These are phyloP conservation scores for Trichoderma parareesei DNA, from an alignment of 495 filamentous ascomycete genomes.

Conservation along the genomic window DNA sequence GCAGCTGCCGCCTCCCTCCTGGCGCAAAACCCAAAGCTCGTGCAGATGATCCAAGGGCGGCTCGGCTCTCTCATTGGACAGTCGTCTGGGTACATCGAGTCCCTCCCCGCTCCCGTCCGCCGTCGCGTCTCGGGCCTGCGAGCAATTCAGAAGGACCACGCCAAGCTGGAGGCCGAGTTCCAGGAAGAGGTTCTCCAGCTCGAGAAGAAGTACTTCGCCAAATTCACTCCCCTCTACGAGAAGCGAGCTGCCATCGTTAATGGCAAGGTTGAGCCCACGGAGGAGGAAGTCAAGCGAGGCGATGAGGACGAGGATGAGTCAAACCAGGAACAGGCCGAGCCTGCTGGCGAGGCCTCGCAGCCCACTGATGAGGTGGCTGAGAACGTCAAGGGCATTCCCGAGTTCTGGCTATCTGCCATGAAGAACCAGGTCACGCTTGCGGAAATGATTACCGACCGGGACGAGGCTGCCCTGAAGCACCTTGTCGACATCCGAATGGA, in stretches of 20 bases:
- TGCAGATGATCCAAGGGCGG: slow-evolving; percentile 95
- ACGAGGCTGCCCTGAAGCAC: slow-evolving; percentile 84
- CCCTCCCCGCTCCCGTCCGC: slow-evolving; percentile 77
- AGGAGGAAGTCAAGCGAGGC: slow-evolving; percentile 76
- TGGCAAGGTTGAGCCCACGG: slow-evolving; percentile 75
- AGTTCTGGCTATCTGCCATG: slow-evolving; percentile 99
- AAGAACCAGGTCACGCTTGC: slow-evolving; percentile 96
- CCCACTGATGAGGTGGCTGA: slow-evolving; percentile 49
- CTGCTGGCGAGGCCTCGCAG: slow-evolving; percentile 27
- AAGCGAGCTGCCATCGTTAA: slow-evolving; percentile 92
- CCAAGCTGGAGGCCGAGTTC: slow-evolving; percentile 94
- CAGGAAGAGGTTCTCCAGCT: slow-evolving; percentile 96
- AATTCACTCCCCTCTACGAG: slow-evolving; percentile 96
- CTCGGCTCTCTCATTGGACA: slow-evolving; percentile 87
- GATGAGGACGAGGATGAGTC: slow-evolving; percentile 58
- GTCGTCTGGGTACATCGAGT: slow-evolving; percentile 97
- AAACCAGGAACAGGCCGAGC: slow-evolving; percentile 32
- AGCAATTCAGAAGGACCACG: slow-evolving; percentile 97
- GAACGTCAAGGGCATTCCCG: slow-evolving; percentile 64
- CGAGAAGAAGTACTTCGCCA: slow-evolving; percentile 98
- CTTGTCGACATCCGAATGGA: slow-evolving; percentile 97
- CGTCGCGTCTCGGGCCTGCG: slow-evolving; percentile 91
- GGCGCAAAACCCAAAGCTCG: slow-evolving; percentile 84
- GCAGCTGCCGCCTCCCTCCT: slow-evolving; percentile 83
- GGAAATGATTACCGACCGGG: slow-evolving; percentile 95